Conservation (phyloP, 2,329 filamentous ascomycete species). For the Biscogniauxia sp. region DNA sequence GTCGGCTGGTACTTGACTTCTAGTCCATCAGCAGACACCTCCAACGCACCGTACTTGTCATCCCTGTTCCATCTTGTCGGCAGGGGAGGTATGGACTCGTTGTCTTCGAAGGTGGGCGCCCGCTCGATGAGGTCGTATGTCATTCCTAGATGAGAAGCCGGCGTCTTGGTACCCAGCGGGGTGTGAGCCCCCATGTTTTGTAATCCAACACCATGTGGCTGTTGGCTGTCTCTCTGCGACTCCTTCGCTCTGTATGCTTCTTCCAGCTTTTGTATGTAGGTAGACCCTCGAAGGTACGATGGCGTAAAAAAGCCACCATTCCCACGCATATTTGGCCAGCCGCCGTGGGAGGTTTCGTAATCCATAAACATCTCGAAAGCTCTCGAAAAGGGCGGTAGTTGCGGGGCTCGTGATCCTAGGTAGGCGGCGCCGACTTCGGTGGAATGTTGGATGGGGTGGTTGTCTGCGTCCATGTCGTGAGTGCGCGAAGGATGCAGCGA, state of each 20-base stretch:
- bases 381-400: conserved; percentile 48
- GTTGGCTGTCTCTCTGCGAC: conserved; percentile 48
- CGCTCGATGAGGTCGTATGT: conserved; percentile 84
- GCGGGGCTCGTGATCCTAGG: conserved; percentile 29
- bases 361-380: conserved; percentile 51
- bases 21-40: conserved; percentile 70
- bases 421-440: conserved; percentile 24
- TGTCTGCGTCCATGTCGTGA: conserved; percentile 35
- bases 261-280: conserved; percentile 74
- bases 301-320: conserved; percentile 69
- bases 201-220: conserved; percentile 33
- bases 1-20: conserved; percentile 62
- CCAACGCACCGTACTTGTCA: conserved; percentile 72
- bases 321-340: conserved; percentile 29
- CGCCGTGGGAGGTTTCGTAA: conserved; percentile 19
- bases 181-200: conserved; percentile 21
- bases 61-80: conserved; percentile 79
- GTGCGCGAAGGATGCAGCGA: conserved; percentile 24
- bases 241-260: conserved; percentile 64
- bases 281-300: conserved; percentile 76
- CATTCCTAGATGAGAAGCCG: conserved; percentile 69
- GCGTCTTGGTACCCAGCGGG: conserved; percentile 55
- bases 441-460: conserved; percentile 28
- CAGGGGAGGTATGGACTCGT: conserved; percentile 61
- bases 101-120: conserved; percentile 58